These are phyloP conservation scores for Ophiostoma ips DNA, from an alignment of 2,329 filamentous ascomycete species.

Conservation along the genomic window DNA sequence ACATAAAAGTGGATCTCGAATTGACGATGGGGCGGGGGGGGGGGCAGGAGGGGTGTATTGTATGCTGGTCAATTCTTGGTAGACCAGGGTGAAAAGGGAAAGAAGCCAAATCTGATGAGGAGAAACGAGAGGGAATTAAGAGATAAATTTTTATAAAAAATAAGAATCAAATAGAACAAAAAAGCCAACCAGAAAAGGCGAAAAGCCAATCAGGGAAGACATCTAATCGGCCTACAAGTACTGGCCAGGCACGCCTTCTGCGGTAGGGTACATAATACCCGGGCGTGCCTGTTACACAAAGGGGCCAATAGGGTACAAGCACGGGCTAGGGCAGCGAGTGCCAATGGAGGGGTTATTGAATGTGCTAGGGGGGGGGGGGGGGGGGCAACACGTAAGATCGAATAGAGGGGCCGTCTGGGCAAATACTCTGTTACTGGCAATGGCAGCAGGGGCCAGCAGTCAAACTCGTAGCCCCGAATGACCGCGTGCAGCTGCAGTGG, in stretches of 20 bases:
- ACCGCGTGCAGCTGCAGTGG: constrained; percentile 1
- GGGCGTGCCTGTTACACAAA: no score
- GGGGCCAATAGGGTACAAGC: no score
- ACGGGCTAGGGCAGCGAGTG: no score
- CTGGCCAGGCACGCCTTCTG: background rate
- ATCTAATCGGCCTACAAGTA: background rate
- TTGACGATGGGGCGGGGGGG: constrained; percentile 10
- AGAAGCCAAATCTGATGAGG: no score
- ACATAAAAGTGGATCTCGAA: constrained; percentile 9
- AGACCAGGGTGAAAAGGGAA: no score
- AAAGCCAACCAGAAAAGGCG: background rate
- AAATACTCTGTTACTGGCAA: no score
- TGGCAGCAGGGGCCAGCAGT: no score
- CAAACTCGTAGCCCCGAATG: background rate
- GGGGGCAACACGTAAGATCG: background rate
- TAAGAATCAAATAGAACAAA: no score
- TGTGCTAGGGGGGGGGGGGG: no score
- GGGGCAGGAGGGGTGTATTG: constrained; percentile 6
- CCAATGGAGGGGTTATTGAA: background rate
- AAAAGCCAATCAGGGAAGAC: background rate
- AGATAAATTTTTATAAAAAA: no score
- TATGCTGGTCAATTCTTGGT: no score
- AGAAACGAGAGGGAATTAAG: no score
- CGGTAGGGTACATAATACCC: background rate
- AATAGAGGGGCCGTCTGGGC: background rate